Percentiles rank a stretch among this genome's conserved stretches.
phyloP scores from a whole-genome alignment of 352 stramenopile genomes.

The Phytophthora cryptogea region DNA sequence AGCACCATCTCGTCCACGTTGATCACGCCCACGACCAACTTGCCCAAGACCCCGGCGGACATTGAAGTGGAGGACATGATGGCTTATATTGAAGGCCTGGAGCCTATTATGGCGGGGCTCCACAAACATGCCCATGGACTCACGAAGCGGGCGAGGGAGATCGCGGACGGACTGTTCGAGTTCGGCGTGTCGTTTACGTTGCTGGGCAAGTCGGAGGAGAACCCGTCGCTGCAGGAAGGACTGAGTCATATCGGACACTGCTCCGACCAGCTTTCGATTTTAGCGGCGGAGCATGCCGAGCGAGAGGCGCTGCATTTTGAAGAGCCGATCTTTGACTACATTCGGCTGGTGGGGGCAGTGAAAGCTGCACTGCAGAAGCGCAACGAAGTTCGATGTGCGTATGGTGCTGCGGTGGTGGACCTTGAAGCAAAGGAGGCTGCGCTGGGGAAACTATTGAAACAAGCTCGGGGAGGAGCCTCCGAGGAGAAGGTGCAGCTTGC shows the following conservation, averaged over 20 bases:
- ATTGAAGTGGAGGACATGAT: constrained; percentile 96
- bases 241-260: constrained; percentile 93
- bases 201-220: constrained; percentile 94
- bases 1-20: constrained; percentile 82
- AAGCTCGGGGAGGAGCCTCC: constrained; percentile 39
- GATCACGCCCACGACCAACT: constrained; percentile 46
- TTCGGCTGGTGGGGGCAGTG: constrained; percentile 95
- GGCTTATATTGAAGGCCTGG: constrained; percentile 94
- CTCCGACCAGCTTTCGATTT: constrained; percentile 90
- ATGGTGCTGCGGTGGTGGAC: constrained; percentile 85
- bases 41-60: constrained; percentile 91
- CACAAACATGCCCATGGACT: constrained; percentile 94
- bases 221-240: constrained; percentile 90
- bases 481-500: constrained; percentile 92
- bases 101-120: constrained; percentile 95
- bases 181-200: constrained; percentile 96
- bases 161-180: constrained; percentile 96
- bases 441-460: constrained; percentile 68
- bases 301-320: constrained; percentile 94
- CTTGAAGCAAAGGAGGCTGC: constrained; percentile 82
- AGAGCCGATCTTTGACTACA: constrained; percentile 96
- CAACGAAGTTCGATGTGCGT: constrained; percentile 92
- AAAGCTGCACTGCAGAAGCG: constrained; percentile 93
- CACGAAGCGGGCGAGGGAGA: constrained; percentile 94
- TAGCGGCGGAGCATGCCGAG: constrained; percentile 93